Base-by-base conservation (phyloP, 2,329 filamentous ascomycete genomes). In the Sporothrix pallida region DNA sequence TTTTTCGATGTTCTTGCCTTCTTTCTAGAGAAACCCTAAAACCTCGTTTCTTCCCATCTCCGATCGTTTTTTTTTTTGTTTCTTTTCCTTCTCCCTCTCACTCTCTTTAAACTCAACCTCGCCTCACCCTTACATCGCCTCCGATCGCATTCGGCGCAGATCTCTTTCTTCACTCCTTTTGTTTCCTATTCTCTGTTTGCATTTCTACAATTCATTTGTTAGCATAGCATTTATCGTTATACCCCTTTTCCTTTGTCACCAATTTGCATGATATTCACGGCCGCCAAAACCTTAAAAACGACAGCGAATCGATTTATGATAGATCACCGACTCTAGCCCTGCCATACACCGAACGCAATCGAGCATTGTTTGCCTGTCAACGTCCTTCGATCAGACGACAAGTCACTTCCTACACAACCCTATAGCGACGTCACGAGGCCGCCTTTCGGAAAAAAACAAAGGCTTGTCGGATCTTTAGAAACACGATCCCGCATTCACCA, bases 141-240 rank as follows among this genome's bases (percentile, higher is more conserved):
- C 31, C 31, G 2, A 10, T 26, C 31, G 48, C 13, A n/a, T 68
- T 52, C 65, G 56, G 17, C 15, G 50, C 67, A 26, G 50, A 44
- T 70, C 54, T 60, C 37, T 31, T 37, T 31, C 37, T 7, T 37
- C 31, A 37, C 31, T 37, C 63, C 20, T 44, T 70, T 10, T 15
- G 12, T 52, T 56, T 42, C 46, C 9, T 69, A 42, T 50, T 26
- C 7, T n/a, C 15, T 69, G 23, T 56, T 20, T 70, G 50, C 68
- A 70, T 70, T 56, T 70, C n/a, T 56, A 56, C 67, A 56, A 26
- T 26, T 48, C 52, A 70, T 69, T 37, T 69, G 23, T 54, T 69
- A 69, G 67, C 67, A 69, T 20, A 42, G 67, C 48, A 42, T 42
- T 69, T 20, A 42, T 48, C 48, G 20, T 42, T 69, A 69, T 69